Evolutionary conservation across 148 eudicot genomes (phyloP).

Genomic region (Arbutus unedo): DNA sequence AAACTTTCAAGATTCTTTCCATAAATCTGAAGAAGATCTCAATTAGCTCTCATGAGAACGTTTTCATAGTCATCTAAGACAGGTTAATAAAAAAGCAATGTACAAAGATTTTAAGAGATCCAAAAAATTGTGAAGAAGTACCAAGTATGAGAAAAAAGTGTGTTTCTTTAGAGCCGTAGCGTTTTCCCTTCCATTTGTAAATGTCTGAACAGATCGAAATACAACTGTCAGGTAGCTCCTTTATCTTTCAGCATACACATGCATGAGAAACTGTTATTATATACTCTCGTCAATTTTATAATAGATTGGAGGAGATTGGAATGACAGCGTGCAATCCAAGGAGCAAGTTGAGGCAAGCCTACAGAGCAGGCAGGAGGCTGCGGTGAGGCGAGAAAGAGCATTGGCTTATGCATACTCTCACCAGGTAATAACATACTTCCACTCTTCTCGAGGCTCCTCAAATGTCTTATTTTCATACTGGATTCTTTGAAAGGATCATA

Average conservation of each 20-base stretch:
- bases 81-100: not conserved
- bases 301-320: slow-evolving; percentile 76
- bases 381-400: slow-evolving; percentile 78
- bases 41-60: not conserved
- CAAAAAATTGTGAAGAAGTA: not conserved
- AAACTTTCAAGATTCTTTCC: not conserved
- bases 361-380: slow-evolving; percentile 73
- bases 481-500: not conserved
- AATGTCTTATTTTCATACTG: not conserved
- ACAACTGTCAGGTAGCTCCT: not conserved
- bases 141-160: not conserved
- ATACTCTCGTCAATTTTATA: not conserved
- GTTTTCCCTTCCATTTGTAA: not conserved
- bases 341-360: slow-evolving; percentile 68
- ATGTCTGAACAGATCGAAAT: not conserved
- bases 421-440: slow-evolving; percentile 50
- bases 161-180: not conserved
- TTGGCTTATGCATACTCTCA: slow-evolving; percentile 83
- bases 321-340: slow-evolving; percentile 66
- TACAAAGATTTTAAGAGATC: not conserved
- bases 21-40: not conserved
- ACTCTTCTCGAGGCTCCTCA: not conserved
- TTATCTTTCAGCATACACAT: not conserved
- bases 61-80: not conserved
- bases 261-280: not conserved